Percentiles rank a stretch among this genome's conserved stretches.
Evolutionary conservation across 345 rosid genomes (phyloP).

Genomic region (Nephelium lappaceum): DNA sequence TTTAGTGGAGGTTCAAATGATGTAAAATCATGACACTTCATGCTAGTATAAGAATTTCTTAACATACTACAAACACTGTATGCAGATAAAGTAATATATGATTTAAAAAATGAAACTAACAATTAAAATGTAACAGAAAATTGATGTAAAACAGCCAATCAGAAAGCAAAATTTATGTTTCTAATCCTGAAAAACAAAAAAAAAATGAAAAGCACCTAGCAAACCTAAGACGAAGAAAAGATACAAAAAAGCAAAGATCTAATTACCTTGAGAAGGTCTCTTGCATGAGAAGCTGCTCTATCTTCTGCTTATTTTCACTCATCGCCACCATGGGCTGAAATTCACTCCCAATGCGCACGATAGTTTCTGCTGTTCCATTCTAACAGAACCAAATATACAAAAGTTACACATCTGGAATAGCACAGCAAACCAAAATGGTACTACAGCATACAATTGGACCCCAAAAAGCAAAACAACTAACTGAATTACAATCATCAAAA

Average conservation of each 20-base stretch:
- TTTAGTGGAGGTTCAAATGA: not conserved
- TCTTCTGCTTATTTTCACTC: conserved; percentile 56
- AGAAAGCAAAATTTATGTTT: not conserved
- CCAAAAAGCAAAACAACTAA: not conserved
- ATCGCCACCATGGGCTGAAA: conserved; percentile 34
- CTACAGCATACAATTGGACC: not conserved
- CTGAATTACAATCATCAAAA: not conserved
- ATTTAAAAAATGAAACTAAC: not conserved
- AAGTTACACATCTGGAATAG: not conserved
- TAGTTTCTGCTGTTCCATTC: conserved; percentile 22
- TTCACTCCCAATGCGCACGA: conserved; percentile 26
- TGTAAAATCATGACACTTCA: not conserved
- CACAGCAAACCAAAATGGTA: not conserved
- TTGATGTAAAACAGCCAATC: not conserved
- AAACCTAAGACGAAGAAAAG: conserved; percentile 10
- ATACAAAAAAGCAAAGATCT: conserved; percentile 9
- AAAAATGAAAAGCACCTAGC: not conserved
- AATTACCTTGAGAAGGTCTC: conserved; percentile 88
- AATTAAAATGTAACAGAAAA: not conserved
- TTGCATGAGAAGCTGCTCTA: conserved; percentile 75
- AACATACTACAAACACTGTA: not conserved
- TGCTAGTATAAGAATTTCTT: not conserved
- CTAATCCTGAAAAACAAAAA: not conserved
- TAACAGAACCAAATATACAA: conserved; percentile 21
- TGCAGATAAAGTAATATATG: not conserved